A percentile compares a stretch with the other conserved stretches of the same genome.
phyloP scores from a whole-genome alignment of 2,329 filamentous ascomycete species.

The Fusarium equiseti region DNA sequence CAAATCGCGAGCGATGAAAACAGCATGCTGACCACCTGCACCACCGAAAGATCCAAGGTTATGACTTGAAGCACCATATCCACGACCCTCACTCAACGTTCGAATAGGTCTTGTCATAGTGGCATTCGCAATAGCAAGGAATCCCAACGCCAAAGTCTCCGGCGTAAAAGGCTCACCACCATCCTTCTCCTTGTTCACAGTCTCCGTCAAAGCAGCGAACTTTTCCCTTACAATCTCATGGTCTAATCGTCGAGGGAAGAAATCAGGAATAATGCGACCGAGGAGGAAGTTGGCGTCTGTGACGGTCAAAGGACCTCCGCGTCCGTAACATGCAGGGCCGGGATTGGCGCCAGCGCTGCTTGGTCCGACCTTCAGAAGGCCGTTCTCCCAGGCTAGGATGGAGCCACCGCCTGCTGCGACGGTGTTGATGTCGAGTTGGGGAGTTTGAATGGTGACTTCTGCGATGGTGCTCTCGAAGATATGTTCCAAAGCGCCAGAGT shows the following conservation, averaged over 20 bases:
- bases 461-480: conserved; percentile 79
- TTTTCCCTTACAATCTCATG: conserved; percentile 54
- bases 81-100: conserved; percentile 48
- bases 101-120: conserved; percentile 79
- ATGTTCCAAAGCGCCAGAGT: conserved; percentile 76
- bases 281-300: conserved; percentile 79
- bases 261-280: conserved; percentile 69
- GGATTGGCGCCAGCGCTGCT: conserved; percentile 79
- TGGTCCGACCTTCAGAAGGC: conserved; percentile 77
- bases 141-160: conserved; percentile 70
- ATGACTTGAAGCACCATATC: conserved; percentile 44
- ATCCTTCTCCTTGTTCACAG: conserved; percentile 44
- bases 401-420: conserved; percentile 67
- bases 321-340: conserved; percentile 78
- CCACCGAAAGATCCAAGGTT: conserved; percentile 51
- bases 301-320: conserved; percentile 76
- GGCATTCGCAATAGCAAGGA: conserved; percentile 79
- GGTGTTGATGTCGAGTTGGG: conserved; percentile 81
- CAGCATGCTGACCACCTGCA: conserved; percentile 59
- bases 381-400: conserved; percentile 74
- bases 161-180: conserved; percentile 34
- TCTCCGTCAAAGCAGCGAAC: conserved; percentile 56
- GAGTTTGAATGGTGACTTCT: conserved; percentile 77
- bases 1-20: conserved; percentile 57
- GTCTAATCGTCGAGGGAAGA: conserved; percentile 67